Evolutionary conservation across 139 green algal species (phyloP), one percentile per base, ranked within the genome.

Genomic region (Dunaliella primolecta): DNA sequence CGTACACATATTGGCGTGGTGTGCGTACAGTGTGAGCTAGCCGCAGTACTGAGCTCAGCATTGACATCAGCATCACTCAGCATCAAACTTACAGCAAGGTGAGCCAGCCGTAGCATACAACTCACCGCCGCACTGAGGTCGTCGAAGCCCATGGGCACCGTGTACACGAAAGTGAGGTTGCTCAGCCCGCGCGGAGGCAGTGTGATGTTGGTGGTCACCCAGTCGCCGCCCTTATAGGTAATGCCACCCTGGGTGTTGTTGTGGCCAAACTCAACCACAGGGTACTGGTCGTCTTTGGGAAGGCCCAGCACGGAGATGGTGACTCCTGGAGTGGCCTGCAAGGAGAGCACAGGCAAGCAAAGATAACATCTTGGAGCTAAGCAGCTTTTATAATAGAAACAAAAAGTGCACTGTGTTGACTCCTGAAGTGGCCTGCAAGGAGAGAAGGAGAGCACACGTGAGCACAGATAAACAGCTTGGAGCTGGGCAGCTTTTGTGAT

Each of bases 121-220:
- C 82, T 31, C 87, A 91, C 85, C 27, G 88, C 85, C 1, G 88
- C 88, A 2, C 80, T 88, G 33, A 91, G 75, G 36, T 91, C 88
- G 75, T 91, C 88, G 25, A 83, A 88, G 75, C 88, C 84, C 34
- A 87, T 56, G 31, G 88, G 88, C 0, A 91, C 79, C 31, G 27
- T 75, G 74, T 86, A 91, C 25, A 30, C 29, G 36, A 91, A 91
- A 0, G 85, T 89, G 2, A 91, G 78, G 85, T 87, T 89, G 85
- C 29, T 31, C 2, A 91, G 15, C 31, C 88, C 88, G 56, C 64
- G 57, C 0, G 79, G 20, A 0, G 87, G 87, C 0, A 91, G 46
- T 0, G 83, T 85, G 11, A 91, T 30, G 70, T 82, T 85, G 78
- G 79, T 79, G 79, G 21, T 83, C 36, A 55, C 3, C 79, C 79